Evolutionary conservation across 352 stramenopile genomes (phyloP), one percentile per base, ranked within the genome.

Genomic region (Globisporangium yorkense): DNA sequence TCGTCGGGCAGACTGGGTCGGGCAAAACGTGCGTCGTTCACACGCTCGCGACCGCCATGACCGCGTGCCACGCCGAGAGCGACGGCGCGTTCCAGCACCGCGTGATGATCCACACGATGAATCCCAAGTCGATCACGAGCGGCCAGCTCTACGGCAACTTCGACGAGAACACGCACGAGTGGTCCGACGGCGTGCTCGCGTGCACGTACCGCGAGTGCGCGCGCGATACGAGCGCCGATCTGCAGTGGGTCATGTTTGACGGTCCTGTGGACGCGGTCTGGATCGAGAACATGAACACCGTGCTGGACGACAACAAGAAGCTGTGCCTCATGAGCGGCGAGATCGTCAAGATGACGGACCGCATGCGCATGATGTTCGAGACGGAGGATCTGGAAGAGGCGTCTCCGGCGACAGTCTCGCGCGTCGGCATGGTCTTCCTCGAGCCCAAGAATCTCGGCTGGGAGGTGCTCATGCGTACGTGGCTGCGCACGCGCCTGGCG

Each of bases 271-370:
- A 98, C 63, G 91, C 92, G 0, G 91, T 98, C 29, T 98, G 92
- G 92, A 98, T 98, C 61, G 92, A 98, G 53, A 97, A 97, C 69
- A 98, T 98, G 91, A 98, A 98, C 70, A 97, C 91, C 1, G 91
- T 97, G 40, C 66, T 97, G 15, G 89, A 97, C 59, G 89, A 97
- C 62, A 97, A 96, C 75, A 97, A 97, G 68, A 97, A 97, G 68
- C 75, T 98, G 5, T 98, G 92, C 46, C 67, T 98, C 7, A 97
- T 97, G 88, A 96, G 82, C 52, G 92, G 92, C 6, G 92, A 98
- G 64, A 97, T 97, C 63, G 92, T 98, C 29, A 95, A 94, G 27
- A 98, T 98, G 92, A 97, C 84, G 8, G 87, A 96, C 18, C 72
- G 82, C 8, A 98, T 98, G 92, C 86, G 80, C n/a, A 97, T 98